Evolutionary conservation across 208 protist species (phyloP), one percentile per base, ranked within the genome.

Genomic region (Porcisia deanei): DNA sequence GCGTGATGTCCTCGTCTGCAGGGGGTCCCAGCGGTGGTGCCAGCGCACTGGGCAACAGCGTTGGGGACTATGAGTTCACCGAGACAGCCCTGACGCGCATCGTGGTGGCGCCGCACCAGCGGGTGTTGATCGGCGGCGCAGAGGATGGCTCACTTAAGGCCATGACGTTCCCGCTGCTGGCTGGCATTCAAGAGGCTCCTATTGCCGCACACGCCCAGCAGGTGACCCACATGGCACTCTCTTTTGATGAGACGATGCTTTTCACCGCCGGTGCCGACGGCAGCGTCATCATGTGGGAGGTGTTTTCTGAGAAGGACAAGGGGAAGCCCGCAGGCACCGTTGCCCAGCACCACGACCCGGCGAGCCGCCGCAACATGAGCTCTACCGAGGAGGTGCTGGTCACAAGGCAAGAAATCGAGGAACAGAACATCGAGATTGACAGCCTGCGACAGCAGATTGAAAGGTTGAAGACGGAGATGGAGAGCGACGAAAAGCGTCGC

Each of bases 401-500:
- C 20, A 96, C 97, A n/a, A 92, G 91, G 74, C 84, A 85, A 66
- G 96, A 99, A 75, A 89, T 98, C 63, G 97, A 99, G 81, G 96
- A 99, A 75, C 92, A 90, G 75, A 86, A 90, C 34, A 76, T 91
- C 45, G 79, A 89, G 55, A 94, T 97, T 71, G 87, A 90, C 67
- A 93, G 89, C 52, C 83, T 97, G n/a, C 88, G 92, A 80, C 86
- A 94, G 66, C 89, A 91, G 71, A 91, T 98, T 4, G 94, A 96
- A 54, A 95, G 96, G 73, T 85, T 99, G 16, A 93, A 91, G 75
- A 93, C 96, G 14, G 94, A 99, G 73, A 96, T 98, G 65, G 95
- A 98, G 64, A 96, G 97, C 70, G 93, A 99, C 68, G 93, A 98
- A 75, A 97, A 98, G 79, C 88, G 97, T 16, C 90, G 96, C 53